phyloP scores from a whole-genome alignment of 352 stramenopile species.

The Phytophthora litchii region DNA sequence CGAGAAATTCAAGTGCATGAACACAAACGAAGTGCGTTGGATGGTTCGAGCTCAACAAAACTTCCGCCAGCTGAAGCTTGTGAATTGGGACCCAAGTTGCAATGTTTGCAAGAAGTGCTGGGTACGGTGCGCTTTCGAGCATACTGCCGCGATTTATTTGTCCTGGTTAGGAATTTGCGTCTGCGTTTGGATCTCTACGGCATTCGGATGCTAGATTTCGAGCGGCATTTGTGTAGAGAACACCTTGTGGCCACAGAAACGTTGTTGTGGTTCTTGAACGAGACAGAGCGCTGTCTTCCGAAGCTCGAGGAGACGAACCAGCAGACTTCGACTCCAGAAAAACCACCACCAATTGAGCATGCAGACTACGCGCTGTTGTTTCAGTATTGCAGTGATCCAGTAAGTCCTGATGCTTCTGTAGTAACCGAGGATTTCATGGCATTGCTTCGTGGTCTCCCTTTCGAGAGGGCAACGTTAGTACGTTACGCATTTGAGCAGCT shows the following conservation, averaged over 20 bases:
- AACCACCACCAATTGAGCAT: slow-evolving; percentile 30
- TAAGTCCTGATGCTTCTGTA: slow-evolving; percentile 13
- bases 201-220: slow-evolving; percentile 16
- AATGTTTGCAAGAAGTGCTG: slow-evolving; percentile 61
- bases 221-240: slow-evolving; percentile 25
- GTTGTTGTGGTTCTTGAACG: slow-evolving; percentile 27
- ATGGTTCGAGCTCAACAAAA: slow-evolving; percentile 11
- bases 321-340: not conserved
- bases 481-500: slow-evolving; percentile 67
- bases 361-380: slow-evolving; percentile 53
- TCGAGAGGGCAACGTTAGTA: slow-evolving; percentile 45
- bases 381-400: slow-evolving; percentile 52
- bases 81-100: slow-evolving; percentile 46
- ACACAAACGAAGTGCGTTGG: slow-evolving; percentile 17
- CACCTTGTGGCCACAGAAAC: slow-evolving; percentile 19
- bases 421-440: slow-evolving; percentile 38
- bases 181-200: slow-evolving; percentile 43
- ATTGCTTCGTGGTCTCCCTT: slow-evolving; percentile 44
- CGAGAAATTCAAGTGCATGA: slow-evolving; percentile 31
- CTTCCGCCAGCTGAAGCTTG: slow-evolving; percentile 30
- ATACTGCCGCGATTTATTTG: slow-evolving; percentile 53
- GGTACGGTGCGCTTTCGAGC: slow-evolving; percentile 41
- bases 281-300: slow-evolving; percentile 1
- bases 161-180: slow-evolving; percentile 43
- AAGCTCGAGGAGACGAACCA: slow-evolving; percentile 1